Base-by-base conservation (phyloP, 2,329 filamentous ascomycete species). In the Neurospora sp. region DNA sequence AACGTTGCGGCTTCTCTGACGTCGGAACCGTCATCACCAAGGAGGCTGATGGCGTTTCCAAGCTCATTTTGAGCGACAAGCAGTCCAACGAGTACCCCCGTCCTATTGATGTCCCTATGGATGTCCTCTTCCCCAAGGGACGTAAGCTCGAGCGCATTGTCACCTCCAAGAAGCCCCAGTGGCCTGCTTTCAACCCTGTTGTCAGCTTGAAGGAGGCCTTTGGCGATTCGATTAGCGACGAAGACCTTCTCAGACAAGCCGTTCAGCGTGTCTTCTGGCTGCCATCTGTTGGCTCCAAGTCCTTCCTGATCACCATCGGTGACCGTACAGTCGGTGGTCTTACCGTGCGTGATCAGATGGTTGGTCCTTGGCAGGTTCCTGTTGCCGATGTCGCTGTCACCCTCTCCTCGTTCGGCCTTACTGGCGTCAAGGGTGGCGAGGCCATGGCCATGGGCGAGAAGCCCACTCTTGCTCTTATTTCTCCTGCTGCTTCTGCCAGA, bases 391-490 rank as follows among this genome's bases (percentile, higher is more conserved):
- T 97, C 67, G 95, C 93, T 2, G 95, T 98, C 33, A 98, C 95
- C 28, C 89, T 92, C 0, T 95, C 93, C 0, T 91, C 93, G 2
- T 89, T 97, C 75, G 87, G 89, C 66, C 77, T 87, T 8, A 84
- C 84, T 17, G 81, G 81, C n/a, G 82, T 85, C 17, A 92, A 90
- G 71, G 86, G 90, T 38, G 96, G 96, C 74, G 96, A 98, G 80
- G 94, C 94, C n/a, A 97, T 98, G 93, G 91, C 93, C 1, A 96
- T 97, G 91, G 96, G 96, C 40, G 95, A 97, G 81, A 96, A 92
- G 81, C 93, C 94, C 58, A 91, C 90, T 0, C 82, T 99, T 69
- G 96, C 96, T 6, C 85, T 99, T 28, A 97, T 99, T 71, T 95
- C 92, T 4, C 88, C 95, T 3, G 92, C 90, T 62, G 93, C 96